Evolutionary conservation across 352 stramenopile genomes (phyloP).

Genomic region (Globisporangium paddicum): DNA sequence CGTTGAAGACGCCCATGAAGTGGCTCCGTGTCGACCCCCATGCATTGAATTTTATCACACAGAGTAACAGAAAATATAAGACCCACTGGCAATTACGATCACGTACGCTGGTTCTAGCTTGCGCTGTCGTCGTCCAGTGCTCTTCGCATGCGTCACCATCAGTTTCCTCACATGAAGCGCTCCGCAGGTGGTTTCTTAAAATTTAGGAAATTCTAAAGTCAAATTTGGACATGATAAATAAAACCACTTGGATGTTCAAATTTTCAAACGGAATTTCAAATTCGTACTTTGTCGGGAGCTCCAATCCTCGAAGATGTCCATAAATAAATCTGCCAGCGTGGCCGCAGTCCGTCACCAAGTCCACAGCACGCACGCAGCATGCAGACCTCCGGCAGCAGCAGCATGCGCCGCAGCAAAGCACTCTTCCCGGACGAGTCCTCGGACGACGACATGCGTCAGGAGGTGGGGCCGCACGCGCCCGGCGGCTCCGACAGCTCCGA

Average conservation of each 20-base stretch:
- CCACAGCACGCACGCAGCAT: background rate
- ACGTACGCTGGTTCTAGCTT: no score
- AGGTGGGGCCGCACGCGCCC: background rate
- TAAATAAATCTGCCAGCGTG: background rate
- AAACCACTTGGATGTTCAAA: background rate
- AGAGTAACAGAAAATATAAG: background rate
- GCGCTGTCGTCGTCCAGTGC: no score
- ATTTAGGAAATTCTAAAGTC: background rate
- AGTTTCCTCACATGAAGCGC: no score
- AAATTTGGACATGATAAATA: background rate
- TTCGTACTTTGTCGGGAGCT: background rate
- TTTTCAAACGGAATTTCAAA: background rate
- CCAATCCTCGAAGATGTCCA: background rate
- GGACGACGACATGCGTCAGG: constrained; percentile 4
- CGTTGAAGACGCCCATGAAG: background rate
- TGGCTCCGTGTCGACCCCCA: background rate
- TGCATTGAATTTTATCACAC: background rate
- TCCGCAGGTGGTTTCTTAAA: no score
- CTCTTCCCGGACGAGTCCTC: constrained; percentile 5
- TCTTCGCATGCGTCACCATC: no score
- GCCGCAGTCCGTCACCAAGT: background rate
- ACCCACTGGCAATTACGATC: background rate
- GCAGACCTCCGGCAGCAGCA: background rate
- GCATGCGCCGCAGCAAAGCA: constrained; percentile 8
- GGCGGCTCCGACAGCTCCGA: background rate